Evolutionary conservation across 495 filamentous ascomycete species (phyloP).

Genomic region (Rhizodiscina lignyota): DNA sequence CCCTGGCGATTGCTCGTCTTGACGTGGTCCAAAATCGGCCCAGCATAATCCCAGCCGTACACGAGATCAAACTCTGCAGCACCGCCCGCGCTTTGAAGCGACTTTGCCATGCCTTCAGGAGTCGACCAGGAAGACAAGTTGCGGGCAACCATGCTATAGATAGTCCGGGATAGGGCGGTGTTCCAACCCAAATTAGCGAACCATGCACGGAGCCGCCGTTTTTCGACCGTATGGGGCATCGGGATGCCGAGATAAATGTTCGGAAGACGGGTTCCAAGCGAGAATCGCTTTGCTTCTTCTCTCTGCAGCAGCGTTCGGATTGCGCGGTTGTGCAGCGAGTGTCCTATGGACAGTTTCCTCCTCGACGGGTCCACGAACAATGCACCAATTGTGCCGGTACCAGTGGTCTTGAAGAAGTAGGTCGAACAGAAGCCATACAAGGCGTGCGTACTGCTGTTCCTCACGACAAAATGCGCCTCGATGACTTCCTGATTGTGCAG

Average conservation of each 20-base stretch:
- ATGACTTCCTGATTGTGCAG: slow-evolving; percentile 48
- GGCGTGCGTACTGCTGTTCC: slow-evolving; percentile 75
- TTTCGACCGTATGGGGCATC: slow-evolving; percentile 29
- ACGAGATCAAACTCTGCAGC: slow-evolving; percentile 57
- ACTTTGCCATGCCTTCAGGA: slow-evolving; percentile 55
- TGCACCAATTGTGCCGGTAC: slow-evolving; percentile 61
- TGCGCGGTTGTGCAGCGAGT: slow-evolving; percentile 68
- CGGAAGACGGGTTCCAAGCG: slow-evolving; percentile 63
- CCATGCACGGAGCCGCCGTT: slow-evolving; percentile 36
- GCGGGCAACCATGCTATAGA: slow-evolving; percentile 48
- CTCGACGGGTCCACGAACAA: slow-evolving; percentile 71
- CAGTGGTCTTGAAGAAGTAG: slow-evolving; percentile 53
- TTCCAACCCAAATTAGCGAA: slow-evolving; percentile 60
- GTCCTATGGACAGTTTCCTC: slow-evolving; percentile 71
- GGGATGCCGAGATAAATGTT: slow-evolving; percentile 70
- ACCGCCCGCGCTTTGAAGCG: slow-evolving; percentile 43
- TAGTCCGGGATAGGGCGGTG: slow-evolving; percentile 39
- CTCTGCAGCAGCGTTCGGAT: slow-evolving; percentile 53
- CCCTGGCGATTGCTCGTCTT: slow-evolving; percentile 60
- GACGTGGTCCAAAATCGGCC: slow-evolving; percentile 57
- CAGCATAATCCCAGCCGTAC: slow-evolving; percentile 62
- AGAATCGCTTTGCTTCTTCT: slow-evolving; percentile 53
- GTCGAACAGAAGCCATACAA: slow-evolving; percentile 82
- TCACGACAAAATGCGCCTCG: slow-evolving; percentile 76
- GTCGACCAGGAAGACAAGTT: slow-evolving; percentile 57